A percentile compares a stretch with the other conserved stretches of the same genome.
Evolutionary conservation across 2,329 filamentous ascomycete genomes (phyloP).

Genomic region (Penicillium thymicola): DNA sequence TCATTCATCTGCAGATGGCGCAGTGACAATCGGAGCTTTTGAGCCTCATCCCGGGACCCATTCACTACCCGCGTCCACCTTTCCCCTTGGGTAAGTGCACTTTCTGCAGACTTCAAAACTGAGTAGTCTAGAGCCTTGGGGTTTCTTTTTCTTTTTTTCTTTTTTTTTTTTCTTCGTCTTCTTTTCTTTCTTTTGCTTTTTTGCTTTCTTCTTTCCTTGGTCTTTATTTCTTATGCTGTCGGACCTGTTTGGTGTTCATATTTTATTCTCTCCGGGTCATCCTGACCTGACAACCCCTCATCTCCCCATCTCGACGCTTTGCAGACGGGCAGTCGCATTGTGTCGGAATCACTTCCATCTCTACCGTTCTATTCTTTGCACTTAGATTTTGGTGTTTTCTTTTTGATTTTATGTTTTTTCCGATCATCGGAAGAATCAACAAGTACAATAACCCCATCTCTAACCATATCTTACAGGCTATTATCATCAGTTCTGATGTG

Average conservation of each 20-base stretch:
- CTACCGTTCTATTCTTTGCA: neutral
- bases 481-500: slow-evolving; percentile 3
- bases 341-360: neutral
- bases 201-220: neutral
- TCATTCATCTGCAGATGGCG: slow-evolving; percentile 17
- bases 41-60: slow-evolving; percentile 22
- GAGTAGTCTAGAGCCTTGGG: neutral
- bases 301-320: slow-evolving; percentile 3
- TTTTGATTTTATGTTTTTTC: neutral
- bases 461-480: slow-evolving; percentile 2
- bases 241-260: neutral
- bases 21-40: slow-evolving; percentile 12
- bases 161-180: neutral
- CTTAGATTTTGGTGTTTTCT: neutral
- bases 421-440: neutral
- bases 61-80: slow-evolving; percentile 8
- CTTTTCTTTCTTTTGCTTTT: no score
- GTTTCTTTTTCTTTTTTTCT: neutral
- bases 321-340: slow-evolving; percentile 1
- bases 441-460: neutral
- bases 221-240: neutral
- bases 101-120: slow-evolving; percentile 4
- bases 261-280: neutral
- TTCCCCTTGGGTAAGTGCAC: slow-evolving; percentile 10
- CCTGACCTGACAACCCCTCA: slow-evolving; percentile 4